Evolutionary conservation across 768 basidiomycete genomes (phyloP).

Genomic region (Podaxis sp.): DNA sequence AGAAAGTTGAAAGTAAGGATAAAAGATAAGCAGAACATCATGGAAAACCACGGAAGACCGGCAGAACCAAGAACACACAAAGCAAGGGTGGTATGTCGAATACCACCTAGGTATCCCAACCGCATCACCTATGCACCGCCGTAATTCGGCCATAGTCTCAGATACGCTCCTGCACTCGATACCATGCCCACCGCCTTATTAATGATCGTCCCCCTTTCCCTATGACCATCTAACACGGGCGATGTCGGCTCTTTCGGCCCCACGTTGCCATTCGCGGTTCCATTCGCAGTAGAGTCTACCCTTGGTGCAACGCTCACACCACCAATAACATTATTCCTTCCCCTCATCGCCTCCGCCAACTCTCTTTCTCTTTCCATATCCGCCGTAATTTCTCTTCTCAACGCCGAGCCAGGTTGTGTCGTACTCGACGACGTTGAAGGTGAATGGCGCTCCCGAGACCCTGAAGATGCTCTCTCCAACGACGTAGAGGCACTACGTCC

Average conservation of each 20-base stretch:
- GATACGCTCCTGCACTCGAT: slow-evolving; percentile 72
- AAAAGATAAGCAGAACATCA: not conserved
- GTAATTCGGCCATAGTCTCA: slow-evolving; percentile 49
- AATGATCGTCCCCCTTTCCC: slow-evolving; percentile 35
- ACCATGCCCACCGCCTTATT: slow-evolving; percentile 75
- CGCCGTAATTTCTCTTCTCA: not conserved
- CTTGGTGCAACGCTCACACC: no score
- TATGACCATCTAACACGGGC: slow-evolving; percentile 16
- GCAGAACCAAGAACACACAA: not conserved
- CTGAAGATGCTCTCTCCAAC: slow-evolving; percentile 14
- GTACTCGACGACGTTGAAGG: slow-evolving; percentile 9
- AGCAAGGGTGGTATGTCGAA: not conserved
- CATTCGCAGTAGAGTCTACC: not conserved
- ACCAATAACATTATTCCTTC: slow-evolving; percentile 1
- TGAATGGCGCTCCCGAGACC: slow-evolving; percentile 8
- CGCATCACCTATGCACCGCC: not conserved
- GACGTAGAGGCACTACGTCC: slow-evolving; percentile 7
- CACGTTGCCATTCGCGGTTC: slow-evolving; percentile 17
- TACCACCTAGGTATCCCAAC: not conserved
- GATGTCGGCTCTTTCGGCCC: slow-evolving; percentile 17
- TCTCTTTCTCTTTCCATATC: slow-evolving; percentile 8
- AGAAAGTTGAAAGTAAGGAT: not conserved
- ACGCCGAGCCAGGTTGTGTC: not conserved
- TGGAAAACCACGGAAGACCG: not conserved
- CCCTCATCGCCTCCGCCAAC: slow-evolving; percentile 10